Evolutionary conservation across 768 basidiomycete genomes (phyloP).

Genomic region (Leccinum variicolor): DNA sequence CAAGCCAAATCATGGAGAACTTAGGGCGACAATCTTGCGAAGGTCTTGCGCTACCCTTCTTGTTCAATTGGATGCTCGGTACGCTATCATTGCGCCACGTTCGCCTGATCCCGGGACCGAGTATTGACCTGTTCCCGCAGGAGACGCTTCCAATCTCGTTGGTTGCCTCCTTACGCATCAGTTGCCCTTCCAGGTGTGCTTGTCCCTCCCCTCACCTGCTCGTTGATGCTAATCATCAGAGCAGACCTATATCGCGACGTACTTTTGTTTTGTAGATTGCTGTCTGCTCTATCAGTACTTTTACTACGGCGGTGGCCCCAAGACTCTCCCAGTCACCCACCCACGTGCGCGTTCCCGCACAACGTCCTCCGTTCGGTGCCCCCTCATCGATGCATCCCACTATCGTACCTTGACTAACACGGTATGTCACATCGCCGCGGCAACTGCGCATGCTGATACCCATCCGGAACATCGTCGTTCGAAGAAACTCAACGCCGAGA

Average conservation of each 20-base stretch:
- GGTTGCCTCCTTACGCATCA: slow-evolving; percentile 92
- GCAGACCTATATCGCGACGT: slow-evolving; percentile 86
- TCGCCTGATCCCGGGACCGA: not conserved
- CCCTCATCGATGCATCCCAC: slow-evolving; percentile 54
- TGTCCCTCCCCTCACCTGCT: not conserved
- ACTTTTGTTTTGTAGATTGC: slow-evolving; percentile 85
- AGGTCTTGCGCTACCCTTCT: slow-evolving; percentile 89
- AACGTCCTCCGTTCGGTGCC: slow-evolving; percentile 41
- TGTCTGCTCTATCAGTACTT: slow-evolving; percentile 75
- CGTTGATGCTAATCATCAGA: slow-evolving; percentile 5
- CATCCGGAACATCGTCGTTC: slow-evolving; percentile 31
- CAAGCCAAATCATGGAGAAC: slow-evolving; percentile 84
- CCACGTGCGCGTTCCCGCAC: slow-evolving; percentile 42
- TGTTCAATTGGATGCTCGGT: slow-evolving; percentile 93
- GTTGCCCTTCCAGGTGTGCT: slow-evolving; percentile 85
- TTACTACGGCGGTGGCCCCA: slow-evolving; percentile 55
- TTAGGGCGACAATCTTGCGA: slow-evolving; percentile 72
- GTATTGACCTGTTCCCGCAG: slow-evolving; percentile 36
- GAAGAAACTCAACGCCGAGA: slow-evolving; percentile 27
- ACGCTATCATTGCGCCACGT: slow-evolving; percentile 25
- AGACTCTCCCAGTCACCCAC: slow-evolving; percentile 34
- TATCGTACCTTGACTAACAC: slow-evolving; percentile 69
- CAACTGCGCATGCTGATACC: slow-evolving; percentile 61
- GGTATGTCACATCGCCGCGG: slow-evolving; percentile 69
- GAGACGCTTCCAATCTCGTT: slow-evolving; percentile 89